phyloP scores from a whole-genome alignment of 768 basidiomycete genomes.

The Fomitopsis pulvina region DNA sequence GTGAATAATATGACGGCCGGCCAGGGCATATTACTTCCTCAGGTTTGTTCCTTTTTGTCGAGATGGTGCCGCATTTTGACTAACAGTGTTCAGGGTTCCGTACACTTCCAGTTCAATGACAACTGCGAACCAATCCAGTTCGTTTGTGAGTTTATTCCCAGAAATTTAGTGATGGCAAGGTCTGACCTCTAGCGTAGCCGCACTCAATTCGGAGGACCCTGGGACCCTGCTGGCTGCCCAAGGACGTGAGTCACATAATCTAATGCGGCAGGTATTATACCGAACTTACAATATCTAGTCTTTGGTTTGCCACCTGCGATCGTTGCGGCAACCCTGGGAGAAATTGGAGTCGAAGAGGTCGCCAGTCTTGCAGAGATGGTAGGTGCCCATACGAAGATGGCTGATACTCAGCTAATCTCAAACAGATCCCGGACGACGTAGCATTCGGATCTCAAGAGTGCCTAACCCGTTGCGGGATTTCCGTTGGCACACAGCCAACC shows the following conservation, averaged over 20 bases:
- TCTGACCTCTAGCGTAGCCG: constrained; percentile 7
- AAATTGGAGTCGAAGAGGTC: constrained; percentile 23
- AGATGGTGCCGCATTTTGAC: background rate
- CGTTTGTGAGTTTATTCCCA: constrained; percentile 9
- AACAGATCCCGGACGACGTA: constrained; percentile 26
- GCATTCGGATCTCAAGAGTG: constrained; percentile 23
- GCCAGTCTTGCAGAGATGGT: constrained; percentile 19
- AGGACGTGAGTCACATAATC: constrained; percentile 17
- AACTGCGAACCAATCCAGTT: constrained; percentile 23
- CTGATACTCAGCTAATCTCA: background rate
- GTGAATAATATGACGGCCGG: constrained; percentile 18
- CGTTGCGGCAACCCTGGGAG: constrained; percentile 23
- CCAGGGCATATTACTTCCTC: constrained; percentile 20
- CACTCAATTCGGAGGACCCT: constrained; percentile 24
- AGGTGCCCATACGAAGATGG: background rate
- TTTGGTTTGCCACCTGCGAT: constrained; percentile 24
- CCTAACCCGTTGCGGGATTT: constrained; percentile 21
- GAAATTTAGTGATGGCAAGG: background rate
- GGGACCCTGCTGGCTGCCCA: constrained; percentile 20
- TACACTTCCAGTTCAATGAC: constrained; percentile 25
- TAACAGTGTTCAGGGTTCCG: constrained; percentile 16
- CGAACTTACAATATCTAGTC: constrained; percentile 11
- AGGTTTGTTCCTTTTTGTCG: constrained; percentile 1
- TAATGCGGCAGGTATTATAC: background rate
- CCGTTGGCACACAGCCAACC: constrained; percentile 17